Base-by-base conservation (phyloP, 2,329 filamentous ascomycete genomes). In the Fusarium incarnatum region DNA sequence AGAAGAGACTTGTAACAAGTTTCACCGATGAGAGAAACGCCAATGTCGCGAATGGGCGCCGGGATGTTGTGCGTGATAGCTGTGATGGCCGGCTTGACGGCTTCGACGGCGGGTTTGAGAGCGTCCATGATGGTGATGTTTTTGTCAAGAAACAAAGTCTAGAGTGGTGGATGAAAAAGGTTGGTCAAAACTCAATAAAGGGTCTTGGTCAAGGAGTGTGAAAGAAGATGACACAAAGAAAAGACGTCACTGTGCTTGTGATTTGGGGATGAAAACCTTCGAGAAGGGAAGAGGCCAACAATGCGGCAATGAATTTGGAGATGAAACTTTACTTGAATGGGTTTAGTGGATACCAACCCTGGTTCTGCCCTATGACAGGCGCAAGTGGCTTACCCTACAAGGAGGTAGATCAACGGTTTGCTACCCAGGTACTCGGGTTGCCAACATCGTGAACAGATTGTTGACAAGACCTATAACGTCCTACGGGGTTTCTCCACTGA, bases 1-100 rank as follows among this genome's bases (percentile, higher is more conserved):
- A 99, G 83, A 53, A 99, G 89, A 18, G 90, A 89, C 77, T 91
- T 88, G 88, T 98, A 97, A 89, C 96, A 99, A 66, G 85, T 82
- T 32, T 88, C 85, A 79, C 95, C 94, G 75, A 99, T 88, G 79
- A 99, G 89, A 70, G 91, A 92, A 75, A 91, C 83, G 76, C 92
- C 91, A 52, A 92, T 84, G 81, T 94, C 87, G 81, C 88, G 88
- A 78, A 97, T 86, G 16, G 92, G 92, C 34, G 84, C 83, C 22
- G 94, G 94, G 53, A 96, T 88, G 77, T 87, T 89, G 75, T 89
- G 86, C 53, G 92, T 93, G 77, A 94, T 85, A 62, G 92, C 91
- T 75, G 87, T 87, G 76, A 94, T 84, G 71, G 84, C 83, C 52
- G 85, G 84, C 76, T 87, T 88, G 67, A 91, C 78, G 71, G 84